These are phyloP conservation scores for Phyllosticta capitalensis DNA, from an alignment of 2,329 filamentous ascomycete genomes.

Conservation along the genomic window DNA sequence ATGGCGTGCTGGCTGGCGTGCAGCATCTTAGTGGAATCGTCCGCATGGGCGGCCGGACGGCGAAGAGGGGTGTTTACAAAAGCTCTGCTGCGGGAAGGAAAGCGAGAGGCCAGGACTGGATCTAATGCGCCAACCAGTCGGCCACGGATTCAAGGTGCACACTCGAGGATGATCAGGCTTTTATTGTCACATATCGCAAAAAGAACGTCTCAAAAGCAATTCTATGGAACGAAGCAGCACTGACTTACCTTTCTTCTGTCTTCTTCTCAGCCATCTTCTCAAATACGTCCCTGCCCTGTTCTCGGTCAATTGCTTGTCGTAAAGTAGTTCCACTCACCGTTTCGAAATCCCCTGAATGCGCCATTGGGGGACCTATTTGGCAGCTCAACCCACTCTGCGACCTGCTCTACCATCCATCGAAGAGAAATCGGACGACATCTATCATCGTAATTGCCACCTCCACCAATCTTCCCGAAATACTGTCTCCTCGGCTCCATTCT, in stretches of 20 bases:
- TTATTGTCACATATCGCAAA: too few relatives aligned
- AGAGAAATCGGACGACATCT: not conserved
- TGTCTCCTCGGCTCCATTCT: not conserved
- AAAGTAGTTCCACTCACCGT: conserved; percentile 1
- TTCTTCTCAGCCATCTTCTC: too few relatives aligned
- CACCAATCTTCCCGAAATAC: not conserved
- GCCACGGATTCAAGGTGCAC: too few relatives aligned
- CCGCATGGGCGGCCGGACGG: conserved; percentile 37
- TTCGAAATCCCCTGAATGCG: not conserved
- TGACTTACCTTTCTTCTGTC: too few relatives aligned
- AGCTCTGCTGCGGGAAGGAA: conserved; percentile 30
- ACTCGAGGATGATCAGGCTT: too few relatives aligned
- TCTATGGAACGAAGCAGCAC: too few relatives aligned
- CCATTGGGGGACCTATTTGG: not conserved
- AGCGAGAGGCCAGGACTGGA: conserved; percentile 32
- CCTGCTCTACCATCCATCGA: not conserved
- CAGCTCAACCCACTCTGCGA: not conserved
- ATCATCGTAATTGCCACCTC: not conserved
- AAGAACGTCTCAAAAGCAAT: too few relatives aligned
- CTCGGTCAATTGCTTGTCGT: too few relatives aligned
- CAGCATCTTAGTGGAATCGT: conserved; percentile 38
- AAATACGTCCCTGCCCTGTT: too few relatives aligned
- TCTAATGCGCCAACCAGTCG: too few relatives aligned
- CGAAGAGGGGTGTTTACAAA: conserved; percentile 36
- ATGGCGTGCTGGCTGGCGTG: conserved; percentile 41